These are phyloP conservation scores for Aspergillus carbonarius DNA, from an alignment of 2,329 filamentous ascomycete species.

Conservation along the genomic window DNA sequence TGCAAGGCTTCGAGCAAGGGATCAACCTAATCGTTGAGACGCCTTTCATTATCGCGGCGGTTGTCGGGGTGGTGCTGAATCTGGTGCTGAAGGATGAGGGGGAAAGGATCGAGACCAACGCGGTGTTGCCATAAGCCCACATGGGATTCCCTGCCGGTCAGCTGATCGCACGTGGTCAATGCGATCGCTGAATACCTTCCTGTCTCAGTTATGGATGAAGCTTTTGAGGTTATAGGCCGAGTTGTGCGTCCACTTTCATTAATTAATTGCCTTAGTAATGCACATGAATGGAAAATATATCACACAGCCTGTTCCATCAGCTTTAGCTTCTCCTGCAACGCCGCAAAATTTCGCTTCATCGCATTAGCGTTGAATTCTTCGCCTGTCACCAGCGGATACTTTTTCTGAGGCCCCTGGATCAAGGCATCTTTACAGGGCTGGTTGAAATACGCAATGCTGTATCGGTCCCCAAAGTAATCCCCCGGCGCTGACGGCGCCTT, in stretches of 20 bases:
- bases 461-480: constrained; percentile 59
- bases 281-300: neutral
- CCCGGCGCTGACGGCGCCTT: constrained; percentile 58
- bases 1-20: constrained; percentile 61
- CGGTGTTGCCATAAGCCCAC: neutral
- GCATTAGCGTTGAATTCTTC: constrained; percentile 59
- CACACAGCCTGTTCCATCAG: neutral
- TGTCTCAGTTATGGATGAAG: too few relatives aligned
- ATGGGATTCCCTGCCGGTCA: neutral
- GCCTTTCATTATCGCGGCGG: constrained; percentile 31
- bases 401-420: constrained; percentile 62
- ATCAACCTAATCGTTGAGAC: constrained; percentile 31
- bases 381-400: constrained; percentile 62
- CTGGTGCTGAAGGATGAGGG: constrained; percentile 12
- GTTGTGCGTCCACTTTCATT: too few relatives aligned
- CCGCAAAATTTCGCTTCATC: constrained; percentile 57
- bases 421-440: constrained; percentile 59
- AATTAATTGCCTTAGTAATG: too few relatives aligned
- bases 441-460: constrained; percentile 67
- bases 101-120: neutral
- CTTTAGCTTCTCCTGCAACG: constrained; percentile 51
- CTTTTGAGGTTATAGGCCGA: too few relatives aligned
- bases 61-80: constrained; percentile 31
- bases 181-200: too few relatives aligned
- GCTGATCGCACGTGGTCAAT: too few relatives aligned